Conservation (phyloP, 768 basidiomycete genomes). For the Phlegmacium glaucopus region DNA sequence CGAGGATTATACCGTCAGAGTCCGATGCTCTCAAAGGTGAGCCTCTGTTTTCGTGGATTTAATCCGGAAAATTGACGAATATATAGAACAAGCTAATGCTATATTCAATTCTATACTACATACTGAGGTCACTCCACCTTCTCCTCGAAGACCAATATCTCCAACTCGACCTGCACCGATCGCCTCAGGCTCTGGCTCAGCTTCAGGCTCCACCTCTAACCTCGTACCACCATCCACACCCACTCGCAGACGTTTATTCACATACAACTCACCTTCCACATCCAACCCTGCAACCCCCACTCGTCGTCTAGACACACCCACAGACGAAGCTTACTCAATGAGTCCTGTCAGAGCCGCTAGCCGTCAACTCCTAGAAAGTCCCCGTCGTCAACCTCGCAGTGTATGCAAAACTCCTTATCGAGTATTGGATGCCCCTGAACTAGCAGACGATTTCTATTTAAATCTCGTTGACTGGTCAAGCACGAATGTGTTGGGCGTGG, state of each 20-base stretch:
- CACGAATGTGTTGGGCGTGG: slow-evolving; percentile 93
- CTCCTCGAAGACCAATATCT: slow-evolving; percentile 59
- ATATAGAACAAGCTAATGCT: slow-evolving; percentile 77
- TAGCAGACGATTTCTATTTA: slow-evolving; percentile 98
- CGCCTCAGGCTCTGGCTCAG: slow-evolving; percentile 31
- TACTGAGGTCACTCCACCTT: slow-evolving; percentile 73
- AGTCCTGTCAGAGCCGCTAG: slow-evolving; percentile 85
- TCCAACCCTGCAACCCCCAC: slow-evolving; percentile 58
- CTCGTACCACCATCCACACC: slow-evolving; percentile 44
- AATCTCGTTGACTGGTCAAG: slow-evolving; percentile 98
- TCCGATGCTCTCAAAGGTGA: slow-evolving; percentile 75
- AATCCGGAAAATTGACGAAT: neutral
- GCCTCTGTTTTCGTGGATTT: slow-evolving; percentile 7
- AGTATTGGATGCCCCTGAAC: slow-evolving; percentile 94
- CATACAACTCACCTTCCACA: slow-evolving; percentile 60
- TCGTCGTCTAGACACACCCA: slow-evolving; percentile 73
- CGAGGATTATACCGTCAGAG: slow-evolving; percentile 62
- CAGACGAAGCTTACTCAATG: slow-evolving; percentile 86
- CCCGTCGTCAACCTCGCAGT: slow-evolving; percentile 73
- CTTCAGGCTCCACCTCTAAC: slow-evolving; percentile 17
- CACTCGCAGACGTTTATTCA: slow-evolving; percentile 60
- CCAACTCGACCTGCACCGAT: slow-evolving; percentile 48
- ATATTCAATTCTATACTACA: slow-evolving; percentile 77
- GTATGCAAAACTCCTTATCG: slow-evolving; percentile 96
- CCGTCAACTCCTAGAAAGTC: slow-evolving; percentile 78